Percentiles rank a stretch among this genome's conserved stretches.
Evolutionary conservation across 495 filamentous ascomycete species (phyloP).

Genomic region (Daldinia bambusicola): DNA sequence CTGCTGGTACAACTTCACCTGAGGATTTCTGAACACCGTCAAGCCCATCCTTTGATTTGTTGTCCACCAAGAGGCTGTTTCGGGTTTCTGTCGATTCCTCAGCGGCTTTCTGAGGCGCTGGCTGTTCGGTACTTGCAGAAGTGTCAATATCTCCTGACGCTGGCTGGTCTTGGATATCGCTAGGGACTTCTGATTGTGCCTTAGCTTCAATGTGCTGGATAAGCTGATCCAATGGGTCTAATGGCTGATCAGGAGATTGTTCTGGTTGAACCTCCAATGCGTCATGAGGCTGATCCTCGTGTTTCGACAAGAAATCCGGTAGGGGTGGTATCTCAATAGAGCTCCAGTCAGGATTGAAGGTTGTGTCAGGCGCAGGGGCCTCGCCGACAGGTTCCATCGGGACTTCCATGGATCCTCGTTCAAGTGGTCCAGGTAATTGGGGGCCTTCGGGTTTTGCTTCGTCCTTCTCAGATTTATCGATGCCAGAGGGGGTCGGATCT

Average conservation of each 20-base stretch:
- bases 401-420: slow-evolving; percentile 31
- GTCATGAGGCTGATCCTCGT: slow-evolving; percentile 12
- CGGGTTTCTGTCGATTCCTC: background rate
- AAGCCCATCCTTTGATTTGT: background rate
- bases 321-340: slow-evolving; percentile 22
- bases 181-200: slow-evolving; percentile 4
- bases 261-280: slow-evolving; percentile 8
- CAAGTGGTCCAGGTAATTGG: slow-evolving; percentile 37
- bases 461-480: slow-evolving; percentile 40
- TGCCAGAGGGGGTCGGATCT: slow-evolving; percentile 10
- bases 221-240: slow-evolving; percentile 26
- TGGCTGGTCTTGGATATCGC: background rate
- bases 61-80: slow-evolving; percentile 7
- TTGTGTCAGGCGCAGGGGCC: slow-evolving; percentile 15
- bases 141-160: slow-evolving; percentile 3
- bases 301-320: slow-evolving; percentile 15
- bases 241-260: slow-evolving; percentile 7
- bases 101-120: background rate
- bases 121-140: slow-evolving; percentile 4
- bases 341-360: slow-evolving; percentile 23
- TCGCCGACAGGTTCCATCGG: slow-evolving; percentile 15
- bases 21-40: background rate
- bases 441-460: slow-evolving; percentile 48
- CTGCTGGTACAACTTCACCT: slow-evolving; percentile 5
- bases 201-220: slow-evolving; percentile 17